Base-by-base conservation (phyloP, 2,329 filamentous ascomycete genomes). In the Zymoseptoria passerinii region DNA sequence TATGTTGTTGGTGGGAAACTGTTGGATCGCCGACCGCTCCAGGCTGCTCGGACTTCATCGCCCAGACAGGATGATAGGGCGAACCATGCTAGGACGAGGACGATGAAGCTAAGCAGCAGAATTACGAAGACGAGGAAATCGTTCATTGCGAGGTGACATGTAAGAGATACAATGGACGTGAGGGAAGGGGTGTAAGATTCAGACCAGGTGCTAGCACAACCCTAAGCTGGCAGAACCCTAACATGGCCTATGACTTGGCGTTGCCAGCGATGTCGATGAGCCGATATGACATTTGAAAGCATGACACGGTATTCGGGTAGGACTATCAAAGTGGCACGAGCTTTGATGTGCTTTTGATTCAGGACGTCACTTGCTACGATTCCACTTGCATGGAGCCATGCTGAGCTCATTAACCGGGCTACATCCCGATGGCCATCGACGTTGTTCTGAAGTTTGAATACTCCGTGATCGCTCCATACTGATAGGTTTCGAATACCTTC, bases 61-160 rank as follows among this genome's bases (percentile, higher is more conserved):
- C 81, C 81, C 49, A 83, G 71, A 62, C 80, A 83, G 8, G 80
- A 81, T 2, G 81, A 83, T 44, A 83, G 70, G 48, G 76, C 78
- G 50, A 83, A 76, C 65, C 78, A 81, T 48, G 71, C 80, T 9
- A 71, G 62, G 2, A 67, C 27, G 5, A 70, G 56, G n/a, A 67
- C 52, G 10, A 65, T 27, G 57, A 70, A 67, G 57, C 55, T 55
- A 10, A 61, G 20, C 2, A 70, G 60, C 20, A 67, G 27, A 6
- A 67, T 52, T 3, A 67, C n/a, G 28, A 68, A 50, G 28, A 66
- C 8, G 23, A 62, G 10, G 51, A 70, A 62, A 27, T 35, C 52
- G 53, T 60, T 64, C 64, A 67, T 67, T 52, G 53, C 58, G 19
- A 48, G 48, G 16, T n/a, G 18, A 19, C 1, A 27, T 13, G 6